Evolutionary conservation across 805 yeast genomes (phyloP), one percentile per base, ranked within the genome.

Genomic region (Teunomyces kruisii): DNA sequence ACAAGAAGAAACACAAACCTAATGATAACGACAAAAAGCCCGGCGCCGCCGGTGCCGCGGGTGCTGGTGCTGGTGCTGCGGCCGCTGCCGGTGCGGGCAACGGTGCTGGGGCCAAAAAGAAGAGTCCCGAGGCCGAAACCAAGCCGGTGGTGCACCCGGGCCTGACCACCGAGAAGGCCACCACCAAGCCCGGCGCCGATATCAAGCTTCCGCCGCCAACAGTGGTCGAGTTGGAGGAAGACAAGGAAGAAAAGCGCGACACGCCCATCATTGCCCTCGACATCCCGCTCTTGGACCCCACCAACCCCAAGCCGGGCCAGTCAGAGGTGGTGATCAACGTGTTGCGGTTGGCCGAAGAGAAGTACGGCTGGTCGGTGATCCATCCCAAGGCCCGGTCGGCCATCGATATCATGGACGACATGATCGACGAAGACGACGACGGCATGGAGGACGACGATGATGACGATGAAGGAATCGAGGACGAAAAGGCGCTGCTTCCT

Each of bases 321-420:
- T 69, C 83, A 0, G 86, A 83, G 54, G 81, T 81, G 1, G 81
- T 86, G 3, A 75, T 87, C 51, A 88, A 88, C 52, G 87, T 88
- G 26, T 63, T 84, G 60, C 79, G 81, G 53, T 65, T 86, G 43
- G 86, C 92, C 4, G 96, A 88, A 57, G 89, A 86, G 40, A 86
- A 86, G 63, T 88, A 88, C 62, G 96, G 96, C 3, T 88, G 85
- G 79, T 80, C 80, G 28, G 76, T 70, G 1, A 69, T 86, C 44
- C 88, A 84, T 54, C 91, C 91, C 0, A 78, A 79, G 47, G 80
- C 86, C 4, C 72, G 80, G 43, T 77, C 79, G 22, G 80, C 83
- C 1, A 67, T 78, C 30, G 82, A 79, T 45, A 68, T 75, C 24
- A 60, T 79, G 67, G 78, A 71, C 49, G 78, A 76, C 48, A 55